Evolutionary conservation across 768 basidiomycete genomes (phyloP), one percentile per base, ranked within the genome.

Genomic region (Phlebiopsis gigantea): DNA sequence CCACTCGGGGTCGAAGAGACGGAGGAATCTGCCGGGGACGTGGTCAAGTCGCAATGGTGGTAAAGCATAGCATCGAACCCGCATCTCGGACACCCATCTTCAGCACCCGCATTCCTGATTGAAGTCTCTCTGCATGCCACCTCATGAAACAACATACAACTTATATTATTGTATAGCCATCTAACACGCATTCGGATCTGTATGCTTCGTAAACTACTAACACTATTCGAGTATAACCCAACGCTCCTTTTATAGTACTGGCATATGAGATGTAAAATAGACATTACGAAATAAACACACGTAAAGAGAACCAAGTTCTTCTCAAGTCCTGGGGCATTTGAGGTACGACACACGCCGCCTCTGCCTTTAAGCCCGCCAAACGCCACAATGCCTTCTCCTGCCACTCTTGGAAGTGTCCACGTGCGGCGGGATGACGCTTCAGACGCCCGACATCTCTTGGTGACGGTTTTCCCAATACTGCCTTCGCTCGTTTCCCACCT

Each of bases 1-100:
- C 26, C 47, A 26, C 26, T 65, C 70, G 10, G 59, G 63, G 9
- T 60, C 66, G 22, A 59, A 67, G 61, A 66, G 67, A 61, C 67
- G 68, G 52, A 64, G 62, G 34, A 71, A 65, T 15, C 60, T 75
- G 24, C 74, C 74, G 29, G 65, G 71, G 34, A 59, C 70, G 7
- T 71, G 70, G 70, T 60, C 66, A 4, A 58, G 51, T 21, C 48
- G 47, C 10, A 48, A 29, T 29, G 28, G 28, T 4, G 29, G 15
- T 29, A 29, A 21, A 21, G 10, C 24, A 10, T 48, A 29, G 19
- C 34, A 17, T 39, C 34, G 12, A 12, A 39, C 34, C 12, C 34
- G 34, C 34, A 39, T 39, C 34, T 39, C 17, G 34, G 34, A 39
- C 34, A 39, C 34, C 12, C 17, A 39, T 39, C 12, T 39, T 39